Evolutionary conservation across 2,329 filamentous ascomycete genomes (phyloP).

Genomic region (Alternaria arborescens): DNA sequence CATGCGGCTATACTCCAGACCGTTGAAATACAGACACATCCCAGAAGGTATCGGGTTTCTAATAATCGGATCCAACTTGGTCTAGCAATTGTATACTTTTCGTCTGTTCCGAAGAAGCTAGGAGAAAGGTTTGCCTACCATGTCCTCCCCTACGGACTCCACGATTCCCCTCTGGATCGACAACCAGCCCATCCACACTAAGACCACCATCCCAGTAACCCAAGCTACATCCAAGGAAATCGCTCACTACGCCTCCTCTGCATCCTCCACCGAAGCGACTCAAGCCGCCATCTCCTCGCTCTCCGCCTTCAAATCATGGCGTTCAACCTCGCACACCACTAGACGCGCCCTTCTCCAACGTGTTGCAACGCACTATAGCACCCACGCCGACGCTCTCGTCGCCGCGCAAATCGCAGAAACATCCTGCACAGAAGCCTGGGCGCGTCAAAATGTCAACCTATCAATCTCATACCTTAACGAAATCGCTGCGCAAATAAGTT

Average conservation of each 20-base stretch:
- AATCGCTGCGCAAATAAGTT: conserved; percentile 50
- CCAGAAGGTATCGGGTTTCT: not conserved
- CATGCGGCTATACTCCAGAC: not conserved
- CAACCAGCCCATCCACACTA: conserved; percentile 49
- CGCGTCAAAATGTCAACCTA: conserved; percentile 45
- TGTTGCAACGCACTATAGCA: conserved; percentile 69
- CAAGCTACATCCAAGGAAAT: conserved; percentile 60
- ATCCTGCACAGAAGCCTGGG: conserved; percentile 54
- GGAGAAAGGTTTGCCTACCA: not conserved
- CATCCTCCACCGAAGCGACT: conserved; percentile 61
- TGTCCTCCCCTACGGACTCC: conserved; percentile 8
- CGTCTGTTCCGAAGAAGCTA: not conserved
- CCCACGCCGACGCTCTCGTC: conserved; percentile 66
- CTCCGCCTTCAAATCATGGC: conserved; percentile 73
- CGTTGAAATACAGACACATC: not conserved
- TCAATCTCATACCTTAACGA: conserved; percentile 57
- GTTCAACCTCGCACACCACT: conserved; percentile 64
- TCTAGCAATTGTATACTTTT: not conserved
- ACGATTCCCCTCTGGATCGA: conserved; percentile 55
- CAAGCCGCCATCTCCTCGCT: conserved; percentile 67
- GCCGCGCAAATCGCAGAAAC: conserved; percentile 66
- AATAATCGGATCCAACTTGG: not conserved
- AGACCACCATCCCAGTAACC: conserved; percentile 61
- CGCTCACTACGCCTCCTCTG: conserved; percentile 63
- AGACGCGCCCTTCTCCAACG: conserved; percentile 75